These are phyloP conservation scores for Aspergillus fischeri DNA, from an alignment of 2,329 filamentous ascomycete genomes.

Conservation along the genomic window DNA sequence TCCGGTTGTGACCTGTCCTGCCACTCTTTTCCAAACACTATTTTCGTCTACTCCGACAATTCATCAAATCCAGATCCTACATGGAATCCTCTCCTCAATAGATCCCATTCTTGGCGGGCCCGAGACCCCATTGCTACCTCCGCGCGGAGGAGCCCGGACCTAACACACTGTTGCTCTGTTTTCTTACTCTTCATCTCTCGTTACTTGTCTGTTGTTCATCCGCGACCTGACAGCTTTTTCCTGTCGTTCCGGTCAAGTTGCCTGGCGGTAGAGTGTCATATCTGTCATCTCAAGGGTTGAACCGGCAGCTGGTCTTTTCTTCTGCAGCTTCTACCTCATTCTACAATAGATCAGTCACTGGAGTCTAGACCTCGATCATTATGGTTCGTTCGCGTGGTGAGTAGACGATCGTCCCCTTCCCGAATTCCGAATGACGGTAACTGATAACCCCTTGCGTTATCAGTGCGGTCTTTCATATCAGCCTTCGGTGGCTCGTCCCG, in stretches of 20 bases:
- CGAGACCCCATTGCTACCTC: conserved; percentile 15
- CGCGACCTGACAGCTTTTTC: not conserved
- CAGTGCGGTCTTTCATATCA: conserved; percentile 87
- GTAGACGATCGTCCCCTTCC: conserved; percentile 11
- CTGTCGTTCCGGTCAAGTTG: not conserved
- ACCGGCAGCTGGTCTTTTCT: conserved; percentile 14
- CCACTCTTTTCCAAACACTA: not conserved
- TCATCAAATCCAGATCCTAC: not conserved
- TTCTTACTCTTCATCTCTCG: not conserved
- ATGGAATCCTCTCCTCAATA: conserved; percentile 9
- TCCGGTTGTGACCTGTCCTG: conserved; percentile 3
- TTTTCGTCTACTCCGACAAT: not conserved
- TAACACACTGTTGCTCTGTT: conserved; percentile 5
- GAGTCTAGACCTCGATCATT: not conserved
- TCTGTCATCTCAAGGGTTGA: not conserved
- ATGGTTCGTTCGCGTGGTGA: conserved; percentile 40
- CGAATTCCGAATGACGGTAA: not conserved
- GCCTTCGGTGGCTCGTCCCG: conserved; percentile 39
- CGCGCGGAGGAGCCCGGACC: conserved; percentile 14
- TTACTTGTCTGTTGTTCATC: not conserved
- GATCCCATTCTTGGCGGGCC: conserved; percentile 14
- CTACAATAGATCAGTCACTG: conserved; percentile 10
- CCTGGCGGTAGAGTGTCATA: not conserved
- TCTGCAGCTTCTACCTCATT: conserved; percentile 5
- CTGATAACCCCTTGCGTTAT: conserved; percentile 25